phyloP scores from a whole-genome alignment of 2,329 filamentous ascomycete species.

The Elsinoe perseae region DNA sequence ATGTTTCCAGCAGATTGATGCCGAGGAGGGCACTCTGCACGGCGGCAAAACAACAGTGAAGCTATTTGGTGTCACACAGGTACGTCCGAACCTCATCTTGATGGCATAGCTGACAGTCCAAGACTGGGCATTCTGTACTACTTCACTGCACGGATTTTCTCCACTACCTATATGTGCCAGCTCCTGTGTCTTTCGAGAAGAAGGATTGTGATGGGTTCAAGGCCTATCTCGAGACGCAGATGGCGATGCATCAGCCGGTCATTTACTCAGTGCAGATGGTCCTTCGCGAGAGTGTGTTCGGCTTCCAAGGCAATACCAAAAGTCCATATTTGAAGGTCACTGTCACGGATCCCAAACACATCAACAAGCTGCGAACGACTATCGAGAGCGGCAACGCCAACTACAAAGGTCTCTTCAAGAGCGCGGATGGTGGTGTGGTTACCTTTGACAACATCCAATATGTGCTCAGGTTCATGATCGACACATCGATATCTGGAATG shows the following conservation, averaged over 20 bases:
- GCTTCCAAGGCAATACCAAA: constrained; percentile 87
- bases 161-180: constrained; percentile 91
- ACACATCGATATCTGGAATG: constrained; percentile 88
- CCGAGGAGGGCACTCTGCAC: constrained; percentile 75
- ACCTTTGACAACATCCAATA: constrained; percentile 98
- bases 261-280: constrained; percentile 77
- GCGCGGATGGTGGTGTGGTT: constrained; percentile 60
- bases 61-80: constrained; percentile 86
- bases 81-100: constrained; percentile 27
- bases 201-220: constrained; percentile 73
- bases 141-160: constrained; percentile 93
- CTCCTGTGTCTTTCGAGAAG: constrained; percentile 71
- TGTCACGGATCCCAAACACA: constrained; percentile 79
- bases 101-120: background rate
- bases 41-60: constrained; percentile 74
- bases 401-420: constrained; percentile 85
- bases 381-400: constrained; percentile 74
- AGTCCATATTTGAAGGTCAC: constrained; percentile 91
- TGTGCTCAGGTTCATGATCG: constrained; percentile 93
- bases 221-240: constrained; percentile 67
- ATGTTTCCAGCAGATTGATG: constrained; percentile 93
- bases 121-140: constrained; percentile 79
- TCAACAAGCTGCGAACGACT: constrained; percentile 63
- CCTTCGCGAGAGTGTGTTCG: constrained; percentile 83
- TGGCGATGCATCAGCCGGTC: constrained; percentile 63